Percentiles rank a stretch among this genome's conserved stretches.
Evolutionary conservation across 73 alveolate species (phyloP).

Genomic region (Tetrahymena thermophila): DNA sequence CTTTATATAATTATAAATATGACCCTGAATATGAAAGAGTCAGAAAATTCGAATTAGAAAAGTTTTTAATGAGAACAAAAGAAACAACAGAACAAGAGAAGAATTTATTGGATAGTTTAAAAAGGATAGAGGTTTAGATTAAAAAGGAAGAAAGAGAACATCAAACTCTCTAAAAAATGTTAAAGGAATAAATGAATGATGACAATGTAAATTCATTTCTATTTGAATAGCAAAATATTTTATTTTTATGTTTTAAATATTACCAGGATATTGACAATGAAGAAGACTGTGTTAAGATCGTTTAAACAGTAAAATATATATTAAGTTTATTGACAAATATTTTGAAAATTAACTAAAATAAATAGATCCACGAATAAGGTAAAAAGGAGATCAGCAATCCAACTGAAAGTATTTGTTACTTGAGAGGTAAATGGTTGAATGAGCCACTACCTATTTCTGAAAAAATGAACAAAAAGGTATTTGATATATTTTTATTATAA

Average conservation of each 20-base stretch:
- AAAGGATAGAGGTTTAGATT: constrained; percentile 2
- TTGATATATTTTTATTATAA: neutral
- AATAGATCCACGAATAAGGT: neutral
- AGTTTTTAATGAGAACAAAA: constrained; percentile 31
- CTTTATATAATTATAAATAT: constrained; percentile 26
- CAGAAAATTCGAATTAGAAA: constrained; percentile 31
- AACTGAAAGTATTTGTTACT: constrained; percentile 15
- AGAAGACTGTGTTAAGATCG: neutral
- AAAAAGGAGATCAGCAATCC: constrained; percentile 1
- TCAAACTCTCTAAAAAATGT: constrained; percentile 10
- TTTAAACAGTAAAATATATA: neutral
- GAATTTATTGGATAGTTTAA: constrained; percentile 8
- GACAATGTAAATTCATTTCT: neutral
- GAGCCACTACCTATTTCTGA: constrained; percentile 24
- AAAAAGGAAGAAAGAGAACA: constrained; percentile 32
- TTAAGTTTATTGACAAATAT: neutral
- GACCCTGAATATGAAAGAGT: constrained; percentile 41
- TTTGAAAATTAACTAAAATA: neutral
- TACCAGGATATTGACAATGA: neutral
- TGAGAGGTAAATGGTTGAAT: constrained; percentile 34
- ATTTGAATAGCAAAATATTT: neutral
- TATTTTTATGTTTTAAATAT: neutral
- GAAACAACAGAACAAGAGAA: constrained; percentile 23
- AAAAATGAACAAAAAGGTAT: constrained; percentile 3
- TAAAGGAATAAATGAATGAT: constrained; percentile 12